Evolutionary conservation across 495 filamentous ascomycete species (phyloP), one percentile per base, ranked within the genome.

Genomic region (Daldinia vernicosa): DNA sequence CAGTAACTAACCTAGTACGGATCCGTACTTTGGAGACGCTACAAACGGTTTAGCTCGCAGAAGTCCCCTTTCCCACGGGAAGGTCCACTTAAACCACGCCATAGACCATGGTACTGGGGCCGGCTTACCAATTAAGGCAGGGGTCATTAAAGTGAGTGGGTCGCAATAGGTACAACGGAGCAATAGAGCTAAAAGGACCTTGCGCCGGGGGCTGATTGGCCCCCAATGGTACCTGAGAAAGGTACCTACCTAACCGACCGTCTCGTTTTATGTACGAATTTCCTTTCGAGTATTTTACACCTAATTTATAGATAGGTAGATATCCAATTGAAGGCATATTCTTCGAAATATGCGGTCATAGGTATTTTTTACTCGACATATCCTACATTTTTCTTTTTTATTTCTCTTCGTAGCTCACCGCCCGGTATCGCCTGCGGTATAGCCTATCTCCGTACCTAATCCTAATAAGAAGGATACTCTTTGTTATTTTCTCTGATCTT

Each of bases 61-160:
- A 47, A 47, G 43, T 47, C 22, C 19, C 43, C 43, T 47, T 47
- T 47, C 43, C 43, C 43, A 47, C 43, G 19, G 43, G n/a, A 47
- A 4, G 43, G 17, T 4, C 19, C 43, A 60, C 92, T 81, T 80
- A 95, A 92, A 81, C 84, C 64, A 95, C 92, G 77, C 94, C 94
- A 96, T 24, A 6, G 50, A 53, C 50, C 53, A 19, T 37, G 28
- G 53, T 56, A 56, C 28, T 53, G 50, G 50, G 24, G 50, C 26
- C 26, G 27, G 27, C 24, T 53, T 30, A 53, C 50, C 27, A 28
- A 53, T 28, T 30, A 30, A 30, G 50, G 8, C 50, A 53, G 24
- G 27, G 50, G 22, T 3, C 24, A 5, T 22, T 26, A 12, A 51
- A 26, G 4, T 26, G 9, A 17, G 33, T 35, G 33, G 33, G 12